Evolutionary conservation across 345 rosid species (phyloP).

Genomic region (Pistacia integerrima): DNA sequence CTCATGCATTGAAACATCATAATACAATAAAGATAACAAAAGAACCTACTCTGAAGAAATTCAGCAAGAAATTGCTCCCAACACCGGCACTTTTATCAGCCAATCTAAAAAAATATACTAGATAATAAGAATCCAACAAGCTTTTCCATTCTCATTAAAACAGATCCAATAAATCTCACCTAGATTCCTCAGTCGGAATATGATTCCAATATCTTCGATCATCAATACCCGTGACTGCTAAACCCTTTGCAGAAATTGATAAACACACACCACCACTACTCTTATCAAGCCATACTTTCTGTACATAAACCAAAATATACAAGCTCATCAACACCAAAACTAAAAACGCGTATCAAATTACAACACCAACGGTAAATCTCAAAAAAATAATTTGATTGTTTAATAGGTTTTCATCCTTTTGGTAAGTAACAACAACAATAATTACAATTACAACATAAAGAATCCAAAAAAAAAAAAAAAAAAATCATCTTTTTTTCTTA

Average conservation of each 20-base stretch:
- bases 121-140: slow-evolving; percentile 26
- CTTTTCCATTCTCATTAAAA: slow-evolving; percentile 13
- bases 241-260: slow-evolving; percentile 64
- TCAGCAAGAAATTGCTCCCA: slow-evolving; percentile 7
- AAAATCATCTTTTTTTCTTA: neutral
- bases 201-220: slow-evolving; percentile 95
- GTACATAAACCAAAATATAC: slow-evolving; percentile 29
- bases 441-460: too few relatives aligned
- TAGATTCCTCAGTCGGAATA: slow-evolving; percentile 78
- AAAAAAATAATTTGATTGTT: too few relatives aligned
- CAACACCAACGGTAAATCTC: neutral
- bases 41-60: slow-evolving; percentile 23
- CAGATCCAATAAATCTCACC: slow-evolving; percentile 44
- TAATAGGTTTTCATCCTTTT: too few relatives aligned
- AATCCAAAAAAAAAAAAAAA: too few relatives aligned
- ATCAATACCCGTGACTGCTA: slow-evolving; percentile 80
- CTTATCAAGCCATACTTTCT: slow-evolving; percentile 89
- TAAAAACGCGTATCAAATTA: neutral
- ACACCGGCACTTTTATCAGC: slow-evolving; percentile 25
- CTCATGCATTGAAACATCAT: neutral
- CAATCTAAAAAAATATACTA: slow-evolving; percentile 26
- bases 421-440: too few relatives aligned
- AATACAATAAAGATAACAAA: slow-evolving; percentile 6
- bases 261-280: slow-evolving; percentile 67
- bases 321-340: slow-evolving; percentile 18